Evolutionary conservation across 2,329 filamentous ascomycete species (phyloP), one percentile per base, ranked within the genome.

Genomic region (Daldinia sp.): DNA sequence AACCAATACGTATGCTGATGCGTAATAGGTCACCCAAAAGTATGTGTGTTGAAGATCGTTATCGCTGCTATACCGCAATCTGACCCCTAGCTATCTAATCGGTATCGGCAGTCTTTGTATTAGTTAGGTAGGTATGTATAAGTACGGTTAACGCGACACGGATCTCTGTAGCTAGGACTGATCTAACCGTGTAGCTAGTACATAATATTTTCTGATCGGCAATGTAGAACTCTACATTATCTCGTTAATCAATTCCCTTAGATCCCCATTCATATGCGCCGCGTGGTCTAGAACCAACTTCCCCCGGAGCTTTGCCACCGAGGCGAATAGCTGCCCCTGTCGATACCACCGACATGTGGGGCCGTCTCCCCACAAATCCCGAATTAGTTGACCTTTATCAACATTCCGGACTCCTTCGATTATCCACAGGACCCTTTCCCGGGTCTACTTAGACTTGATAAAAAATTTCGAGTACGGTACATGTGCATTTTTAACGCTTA

Each of bases 281-380:
- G 30, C 51, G 13, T 44, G 37, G 54, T 20, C 39, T 28, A 6
- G 39, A 41, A 13, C 35, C 15, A 41, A 7, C 12, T 44, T 10
- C 15, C 54, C 26, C n/a, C 12, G 35, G 39, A 13, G 13, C n/a
- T 56, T 56, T 26, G 53, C 54, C 54, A 30, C 37, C 37, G 15
- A 26, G 10, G 39, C 33, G 18, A 39, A n/a, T 20, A 37, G n/a
- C 28, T 20, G 10, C 33, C 18, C 33, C 13, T 37, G 30, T 54
- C 33, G 20, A 54, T 54, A 15, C 30, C 3, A 23, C 51, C 33
- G 35, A 23, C 30, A 13, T 35, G 30, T 30, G 51, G 30, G 18
- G 33, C 51, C 30, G 51, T 37, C 33, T 54, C 51, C 33, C 51
- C 51, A 54, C n/a, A 35, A 54, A 54, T 54, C 33, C 50, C 50